Evolutionary conservation across 2,329 filamentous ascomycete genomes (phyloP).

Genomic region (Nigrospora oryzae): DNA sequence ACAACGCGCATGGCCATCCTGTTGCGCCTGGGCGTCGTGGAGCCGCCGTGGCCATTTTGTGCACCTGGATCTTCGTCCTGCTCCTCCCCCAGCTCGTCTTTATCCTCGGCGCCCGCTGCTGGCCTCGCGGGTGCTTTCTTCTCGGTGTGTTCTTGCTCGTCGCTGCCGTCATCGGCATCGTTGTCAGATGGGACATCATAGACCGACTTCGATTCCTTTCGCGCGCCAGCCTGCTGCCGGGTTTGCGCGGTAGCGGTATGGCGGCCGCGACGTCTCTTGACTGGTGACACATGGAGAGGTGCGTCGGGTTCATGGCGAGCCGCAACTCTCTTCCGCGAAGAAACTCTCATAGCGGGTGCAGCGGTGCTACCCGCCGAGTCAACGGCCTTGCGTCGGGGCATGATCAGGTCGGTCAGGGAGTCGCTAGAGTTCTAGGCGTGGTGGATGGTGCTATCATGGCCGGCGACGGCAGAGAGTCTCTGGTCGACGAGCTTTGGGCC

Average conservation of each 20-base stretch:
- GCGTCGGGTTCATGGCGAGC: background rate
- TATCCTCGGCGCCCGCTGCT: too few relatives aligned
- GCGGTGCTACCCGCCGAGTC: background rate
- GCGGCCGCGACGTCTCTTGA: constrained; percentile 3
- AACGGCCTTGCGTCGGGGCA: background rate
- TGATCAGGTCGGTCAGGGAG: background rate
- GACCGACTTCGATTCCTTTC: background rate
- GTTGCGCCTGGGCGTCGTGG: background rate
- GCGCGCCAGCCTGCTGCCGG: background rate
- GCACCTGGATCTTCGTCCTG: background rate
- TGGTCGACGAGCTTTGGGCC: too few relatives aligned
- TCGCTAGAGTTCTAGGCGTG: too few relatives aligned
- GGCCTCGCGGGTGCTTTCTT: background rate
- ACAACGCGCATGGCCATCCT: background rate
- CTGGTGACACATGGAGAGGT: background rate
- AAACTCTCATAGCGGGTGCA: background rate
- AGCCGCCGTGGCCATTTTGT: background rate
- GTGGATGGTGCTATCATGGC: too few relatives aligned
- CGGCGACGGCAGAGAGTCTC: too few relatives aligned
- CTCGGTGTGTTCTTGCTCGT: background rate
- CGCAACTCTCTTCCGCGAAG: background rate
- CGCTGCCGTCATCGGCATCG: background rate
- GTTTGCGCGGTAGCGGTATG: constrained; percentile 1
- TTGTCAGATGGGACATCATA: constrained; percentile 4
- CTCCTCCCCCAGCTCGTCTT: too few relatives aligned